Conservation (phyloP, 202 grass and related monocot genomes). For the Alloteropsis angusta region DNA sequence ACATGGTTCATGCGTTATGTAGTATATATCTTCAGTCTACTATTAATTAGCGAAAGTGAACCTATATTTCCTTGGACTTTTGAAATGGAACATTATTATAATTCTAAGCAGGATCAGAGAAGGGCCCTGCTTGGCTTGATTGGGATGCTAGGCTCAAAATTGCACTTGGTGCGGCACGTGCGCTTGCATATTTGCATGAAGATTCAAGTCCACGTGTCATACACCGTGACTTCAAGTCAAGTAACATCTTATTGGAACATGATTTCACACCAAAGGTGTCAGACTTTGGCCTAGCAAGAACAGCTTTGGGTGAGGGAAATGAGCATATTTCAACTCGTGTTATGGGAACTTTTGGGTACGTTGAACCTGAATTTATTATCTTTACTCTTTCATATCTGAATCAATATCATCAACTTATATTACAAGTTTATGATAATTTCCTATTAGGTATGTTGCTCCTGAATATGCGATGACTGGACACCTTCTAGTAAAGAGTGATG, state of each 20-base stretch:
- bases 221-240: constrained; percentile 98
- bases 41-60: constrained; percentile 1
- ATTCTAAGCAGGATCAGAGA: constrained; percentile 53
- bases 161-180: constrained; percentile 83
- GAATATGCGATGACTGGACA: constrained; percentile 99
- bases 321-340: constrained; percentile 96
- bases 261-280: constrained; percentile 93
- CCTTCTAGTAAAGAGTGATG: constrained; percentile 98
- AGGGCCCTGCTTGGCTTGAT: constrained; percentile 52
- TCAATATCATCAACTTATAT: constrained; percentile 4
- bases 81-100: not conserved
- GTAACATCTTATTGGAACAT: constrained; percentile 94
- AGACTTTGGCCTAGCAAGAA: constrained; percentile 85
- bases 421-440: not conserved
- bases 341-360: constrained; percentile 99
- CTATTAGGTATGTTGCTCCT: constrained; percentile 82
- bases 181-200: constrained; percentile 94
- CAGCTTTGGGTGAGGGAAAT: constrained; percentile 69
- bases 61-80: constrained; percentile 11
- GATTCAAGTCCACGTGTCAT: constrained; percentile 98
- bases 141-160: constrained; percentile 88
- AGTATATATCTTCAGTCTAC: not conserved
- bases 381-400: not conserved
- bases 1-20: not conserved
- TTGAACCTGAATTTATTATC: constrained; percentile 16